phyloP scores from a whole-genome alignment of 2,329 filamentous ascomycete species.

The Aureobasidium sp. region DNA sequence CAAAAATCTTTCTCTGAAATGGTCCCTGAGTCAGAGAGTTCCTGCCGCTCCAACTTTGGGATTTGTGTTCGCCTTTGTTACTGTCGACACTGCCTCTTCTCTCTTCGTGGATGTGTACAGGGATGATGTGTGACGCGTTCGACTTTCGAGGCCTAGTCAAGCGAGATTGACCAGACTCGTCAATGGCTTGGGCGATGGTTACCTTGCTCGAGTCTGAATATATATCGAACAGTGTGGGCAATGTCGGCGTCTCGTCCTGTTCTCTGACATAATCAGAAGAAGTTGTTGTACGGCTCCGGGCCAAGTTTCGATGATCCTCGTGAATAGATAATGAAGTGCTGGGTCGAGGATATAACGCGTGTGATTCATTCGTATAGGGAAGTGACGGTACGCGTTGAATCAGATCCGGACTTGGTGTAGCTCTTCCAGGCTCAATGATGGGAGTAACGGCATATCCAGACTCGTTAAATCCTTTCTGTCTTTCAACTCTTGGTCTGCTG shows the following conservation, averaged over 20 bases:
- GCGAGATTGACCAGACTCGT: neutral
- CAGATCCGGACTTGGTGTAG: neutral
- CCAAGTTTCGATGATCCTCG: neutral
- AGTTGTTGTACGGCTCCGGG: neutral
- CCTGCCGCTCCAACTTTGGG: neutral
- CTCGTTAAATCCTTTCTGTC: constrained; percentile 38
- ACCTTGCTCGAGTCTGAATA: constrained; percentile 11
- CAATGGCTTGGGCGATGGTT: constrained; percentile 5
- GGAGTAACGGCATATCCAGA: constrained; percentile 25
- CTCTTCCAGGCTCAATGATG: neutral
- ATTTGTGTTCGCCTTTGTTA: neutral
- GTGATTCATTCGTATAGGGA: neutral
- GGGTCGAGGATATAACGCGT: neutral
- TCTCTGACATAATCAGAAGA: constrained; percentile 1
- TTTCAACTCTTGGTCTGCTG: constrained; percentile 42
- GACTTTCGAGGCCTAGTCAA: constrained; percentile 2
- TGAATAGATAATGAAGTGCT: constrained; percentile 3
- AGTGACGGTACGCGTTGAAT: neutral
- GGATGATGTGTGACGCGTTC: constrained; percentile 8
- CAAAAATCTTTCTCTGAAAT: constrained; percentile 53
- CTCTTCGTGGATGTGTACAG: neutral
- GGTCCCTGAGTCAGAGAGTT: constrained; percentile 1
- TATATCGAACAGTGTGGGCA: constrained; percentile 6
- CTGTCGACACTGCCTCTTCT: constrained; percentile 10
- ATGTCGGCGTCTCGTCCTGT: neutral